Base-by-base conservation (phyloP, 768 basidiomycete species). In the Naematelia aurantialba region DNA sequence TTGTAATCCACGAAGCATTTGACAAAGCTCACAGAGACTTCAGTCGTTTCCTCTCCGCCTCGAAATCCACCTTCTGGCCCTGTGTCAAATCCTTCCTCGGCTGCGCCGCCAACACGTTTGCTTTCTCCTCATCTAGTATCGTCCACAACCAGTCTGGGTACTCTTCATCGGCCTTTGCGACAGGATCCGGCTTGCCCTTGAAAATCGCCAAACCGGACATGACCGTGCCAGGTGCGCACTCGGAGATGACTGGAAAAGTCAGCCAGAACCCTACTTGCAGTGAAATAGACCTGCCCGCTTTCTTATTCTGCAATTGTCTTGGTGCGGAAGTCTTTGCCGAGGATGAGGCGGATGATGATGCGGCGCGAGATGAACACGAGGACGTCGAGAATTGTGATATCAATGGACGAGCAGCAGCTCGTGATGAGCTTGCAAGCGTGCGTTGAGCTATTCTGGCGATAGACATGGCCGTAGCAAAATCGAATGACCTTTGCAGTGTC, bases 101-200 rank as follows among this genome's bases (percentile, higher is more conserved):
- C 34, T 39, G 34, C 8, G 8, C 17, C 8, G 34, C 34, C 34
- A 39, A 17, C 34, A 39, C 34, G 17, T 17, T 39, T 17, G 44
- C 26, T 34, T 48, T 58, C 3, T 60, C 56, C 29, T 63, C 59
- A 21, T 85, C 76, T 19, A 89, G 78, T 39, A 91, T 70, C 13
- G 81, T 85, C 92, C 92, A 96, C 42, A 96, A 75, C 92, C 92
- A 96, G 5, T 83, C 75, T 2, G 92, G 92, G 74, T 96, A 94
- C 65, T 86, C 85, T 45, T 88, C 86, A 75, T 96, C 92, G 0
- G 87, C 80, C 11, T 82, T 78, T 1, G 92, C 89, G 22, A 89
- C 74, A 0, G 93, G 84, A 4, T 89, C 85, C 0, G 83, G 79
- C 70, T 92, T 88, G 53, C 83, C 86, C 76, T 94, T 94, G 54